phyloP scores from a whole-genome alignment of 768 basidiomycete genomes.

The Boletus tomentosulus region DNA sequence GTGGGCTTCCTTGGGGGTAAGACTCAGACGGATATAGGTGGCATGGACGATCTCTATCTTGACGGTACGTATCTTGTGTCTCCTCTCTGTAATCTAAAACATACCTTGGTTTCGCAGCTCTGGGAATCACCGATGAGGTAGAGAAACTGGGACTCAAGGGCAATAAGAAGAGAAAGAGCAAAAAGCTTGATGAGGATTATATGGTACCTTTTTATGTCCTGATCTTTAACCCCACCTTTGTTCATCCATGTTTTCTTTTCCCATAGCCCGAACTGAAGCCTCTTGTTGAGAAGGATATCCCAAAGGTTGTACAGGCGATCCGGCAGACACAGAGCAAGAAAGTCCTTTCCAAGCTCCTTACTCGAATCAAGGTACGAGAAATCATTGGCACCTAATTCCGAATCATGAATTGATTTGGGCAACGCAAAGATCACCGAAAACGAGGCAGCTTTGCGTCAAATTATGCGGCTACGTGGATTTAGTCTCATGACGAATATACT shows the following conservation, averaged over 20 bases:
- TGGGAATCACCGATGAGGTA: constrained; percentile 91
- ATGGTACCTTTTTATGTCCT: constrained; percentile 45
- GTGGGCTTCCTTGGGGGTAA: constrained; percentile 97
- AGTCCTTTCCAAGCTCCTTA: constrained; percentile 78
- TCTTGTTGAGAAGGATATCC: constrained; percentile 73
- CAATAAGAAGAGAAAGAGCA: constrained; percentile 81
- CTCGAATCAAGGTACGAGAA: constrained; percentile 70
- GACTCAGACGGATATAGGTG: constrained; percentile 92
- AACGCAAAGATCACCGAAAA: constrained; percentile 76
- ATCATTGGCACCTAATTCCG: neutral
- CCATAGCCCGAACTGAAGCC: constrained; percentile 73
- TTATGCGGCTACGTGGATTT: constrained; percentile 92
- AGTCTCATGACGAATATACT: constrained; percentile 88
- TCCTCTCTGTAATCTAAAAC: neutral
- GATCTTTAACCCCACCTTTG: neutral
- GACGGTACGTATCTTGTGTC: constrained; percentile 53
- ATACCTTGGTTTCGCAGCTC: constrained; percentile 44
- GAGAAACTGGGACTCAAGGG: constrained; percentile 83
- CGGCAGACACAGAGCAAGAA: constrained; percentile 82
- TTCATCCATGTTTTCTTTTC: neutral
- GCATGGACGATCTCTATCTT: constrained; percentile 92
- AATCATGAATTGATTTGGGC: neutral
- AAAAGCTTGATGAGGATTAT: constrained; percentile 94
- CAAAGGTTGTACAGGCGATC: constrained; percentile 88
- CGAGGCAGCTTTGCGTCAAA: constrained; percentile 66